Evolutionary conservation across 2,329 filamentous ascomycete genomes (phyloP).

Genomic region (Aureobasidium sp.): DNA sequence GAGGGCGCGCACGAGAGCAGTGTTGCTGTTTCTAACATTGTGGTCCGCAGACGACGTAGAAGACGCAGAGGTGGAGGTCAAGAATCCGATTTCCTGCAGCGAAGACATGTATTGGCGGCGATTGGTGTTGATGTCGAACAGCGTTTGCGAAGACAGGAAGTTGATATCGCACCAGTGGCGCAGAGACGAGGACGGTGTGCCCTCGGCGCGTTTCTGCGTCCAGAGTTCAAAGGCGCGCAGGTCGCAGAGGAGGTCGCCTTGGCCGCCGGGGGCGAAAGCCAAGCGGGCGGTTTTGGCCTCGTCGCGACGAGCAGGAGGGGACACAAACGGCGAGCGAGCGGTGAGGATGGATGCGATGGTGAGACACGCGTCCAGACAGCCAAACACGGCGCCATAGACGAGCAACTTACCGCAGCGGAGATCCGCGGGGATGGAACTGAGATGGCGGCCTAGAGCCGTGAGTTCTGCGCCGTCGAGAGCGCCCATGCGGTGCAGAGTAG

Average conservation of each 20-base stretch:
- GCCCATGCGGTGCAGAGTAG: conserved; percentile 72
- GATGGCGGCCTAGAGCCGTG: conserved; percentile 81
- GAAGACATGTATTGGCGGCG: conserved; percentile 77
- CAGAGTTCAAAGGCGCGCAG: conserved; percentile 76
- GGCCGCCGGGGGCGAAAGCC: conserved; percentile 58
- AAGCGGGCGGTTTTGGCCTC: conserved; percentile 68
- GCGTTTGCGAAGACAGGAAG: conserved; percentile 73
- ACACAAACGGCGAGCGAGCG: conserved; percentile 75
- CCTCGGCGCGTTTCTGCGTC: conserved; percentile 55
- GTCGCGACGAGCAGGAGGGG: conserved; percentile 73
- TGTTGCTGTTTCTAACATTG: conserved; percentile 41
- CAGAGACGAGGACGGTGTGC: conserved; percentile 49
- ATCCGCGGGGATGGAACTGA: conserved; percentile 93
- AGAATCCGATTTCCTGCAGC: conserved; percentile 76
- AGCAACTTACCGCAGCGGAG: conserved; percentile 88
- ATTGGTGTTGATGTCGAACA: conserved; percentile 82
- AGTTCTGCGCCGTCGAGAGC: conserved; percentile 78
- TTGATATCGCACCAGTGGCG: conserved; percentile 75
- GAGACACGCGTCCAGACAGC: conserved; percentile 79
- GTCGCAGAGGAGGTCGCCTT: conserved; percentile 85
- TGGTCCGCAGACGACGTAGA: conserved; percentile 21
- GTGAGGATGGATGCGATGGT: conserved; percentile 91
- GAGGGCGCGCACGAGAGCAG: conserved; percentile 38
- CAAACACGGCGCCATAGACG: conserved; percentile 90
- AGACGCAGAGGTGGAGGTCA: conserved; percentile 33